Conservation (phyloP, 208 protist genomes). For the Trypanosomatidae sp. region DNA sequence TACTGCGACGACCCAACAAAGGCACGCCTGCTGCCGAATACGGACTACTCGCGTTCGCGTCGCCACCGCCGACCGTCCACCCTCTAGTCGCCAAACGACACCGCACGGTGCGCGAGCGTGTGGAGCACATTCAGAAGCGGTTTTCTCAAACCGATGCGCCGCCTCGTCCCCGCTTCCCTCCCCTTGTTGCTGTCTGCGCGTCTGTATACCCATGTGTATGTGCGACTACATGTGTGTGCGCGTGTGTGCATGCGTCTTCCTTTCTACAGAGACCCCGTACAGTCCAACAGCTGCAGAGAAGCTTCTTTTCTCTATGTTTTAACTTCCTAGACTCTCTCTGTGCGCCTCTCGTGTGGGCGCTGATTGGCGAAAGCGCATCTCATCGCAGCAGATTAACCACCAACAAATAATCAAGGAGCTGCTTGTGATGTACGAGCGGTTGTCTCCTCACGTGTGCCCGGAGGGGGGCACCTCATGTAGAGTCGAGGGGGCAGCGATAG, state of each 20-base stretch:
- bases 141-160: background rate
- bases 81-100: background rate
- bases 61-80: constrained; percentile 16
- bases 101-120: background rate
- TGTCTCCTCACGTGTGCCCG: background rate
- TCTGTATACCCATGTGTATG: background rate
- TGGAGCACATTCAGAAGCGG: background rate
- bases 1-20: constrained; percentile 77
- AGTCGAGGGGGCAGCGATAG: background rate
- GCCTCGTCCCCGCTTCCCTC: constrained; percentile 2
- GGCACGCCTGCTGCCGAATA: constrained; percentile 39
- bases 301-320: constrained; percentile 8
- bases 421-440: background rate
- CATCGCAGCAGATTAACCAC: background rate
- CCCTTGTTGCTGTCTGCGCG: background rate
- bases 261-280: background rate
- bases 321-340: constrained; percentile 8
- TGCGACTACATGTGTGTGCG: background rate
- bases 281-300: background rate
- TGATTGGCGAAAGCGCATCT: background rate
- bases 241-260: background rate
- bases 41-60: constrained; percentile 13
- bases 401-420: background rate
- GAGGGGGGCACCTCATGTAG: background rate
- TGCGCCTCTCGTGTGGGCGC: background rate